Conservation (phyloP, 2,329 filamentous ascomycete species). For the Sporothrix luriei region DNA sequence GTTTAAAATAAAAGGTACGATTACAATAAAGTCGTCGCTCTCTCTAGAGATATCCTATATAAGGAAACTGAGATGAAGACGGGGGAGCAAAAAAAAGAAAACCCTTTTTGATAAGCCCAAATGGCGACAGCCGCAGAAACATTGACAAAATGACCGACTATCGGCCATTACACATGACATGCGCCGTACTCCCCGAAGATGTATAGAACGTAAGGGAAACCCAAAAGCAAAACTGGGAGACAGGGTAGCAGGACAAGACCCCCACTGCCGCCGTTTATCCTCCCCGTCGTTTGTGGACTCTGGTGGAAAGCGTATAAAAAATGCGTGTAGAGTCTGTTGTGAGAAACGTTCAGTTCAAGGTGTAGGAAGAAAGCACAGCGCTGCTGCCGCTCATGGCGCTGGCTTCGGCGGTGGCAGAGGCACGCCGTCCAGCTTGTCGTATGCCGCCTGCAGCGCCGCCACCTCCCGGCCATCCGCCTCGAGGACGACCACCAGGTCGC, state of each 20-base stretch:
- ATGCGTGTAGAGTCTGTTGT: neutral
- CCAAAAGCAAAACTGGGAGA: neutral
- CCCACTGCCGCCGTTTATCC: neutral
- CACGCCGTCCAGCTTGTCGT: constrained; percentile 53
- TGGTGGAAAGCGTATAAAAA: neutral
- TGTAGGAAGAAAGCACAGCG: neutral
- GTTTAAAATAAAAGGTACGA: neutral
- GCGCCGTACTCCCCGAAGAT: constrained; percentile 21
- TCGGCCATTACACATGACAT: neutral
- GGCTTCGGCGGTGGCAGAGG: constrained; percentile 27
- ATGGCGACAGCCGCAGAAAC: neutral
- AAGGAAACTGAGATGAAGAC: neutral
- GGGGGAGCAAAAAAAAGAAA: neutral
- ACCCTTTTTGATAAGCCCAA: neutral
- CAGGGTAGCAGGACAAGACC: neutral
- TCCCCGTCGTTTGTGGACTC: neutral
- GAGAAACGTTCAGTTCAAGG: too few species aligned
- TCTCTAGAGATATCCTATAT: constrained; percentile 11
- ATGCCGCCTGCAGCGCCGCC: constrained; percentile 63
- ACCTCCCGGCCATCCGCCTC: constrained; percentile 72
- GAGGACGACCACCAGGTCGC: constrained; percentile 78
- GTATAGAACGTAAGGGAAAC: constrained; percentile 18
- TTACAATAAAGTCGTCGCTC: constrained; percentile 5
- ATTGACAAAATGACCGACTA: neutral
- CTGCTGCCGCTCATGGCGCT: neutral